Evolutionary conservation across 2,329 filamentous ascomycete species (phyloP).

Genomic region (Myriangium duriaei): DNA sequence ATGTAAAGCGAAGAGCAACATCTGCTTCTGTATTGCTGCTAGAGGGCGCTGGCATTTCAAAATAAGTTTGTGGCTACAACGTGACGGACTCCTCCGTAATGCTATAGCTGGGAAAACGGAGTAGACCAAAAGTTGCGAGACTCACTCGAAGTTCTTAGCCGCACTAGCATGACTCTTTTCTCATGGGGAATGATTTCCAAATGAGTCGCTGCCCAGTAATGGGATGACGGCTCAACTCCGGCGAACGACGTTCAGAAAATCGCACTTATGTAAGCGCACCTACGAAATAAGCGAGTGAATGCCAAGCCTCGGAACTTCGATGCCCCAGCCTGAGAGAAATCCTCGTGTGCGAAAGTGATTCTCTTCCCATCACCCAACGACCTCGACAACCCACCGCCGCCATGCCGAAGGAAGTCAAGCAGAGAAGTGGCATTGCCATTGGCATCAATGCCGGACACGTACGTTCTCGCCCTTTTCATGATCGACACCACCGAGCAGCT

Average conservation of each 20-base stretch:
- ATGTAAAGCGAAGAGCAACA: no score
- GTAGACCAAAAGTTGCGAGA: no score
- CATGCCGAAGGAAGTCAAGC: conserved; percentile 43
- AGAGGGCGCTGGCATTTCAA: no score
- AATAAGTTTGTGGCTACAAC: no score
- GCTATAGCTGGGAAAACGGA: no score
- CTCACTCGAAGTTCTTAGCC: no score
- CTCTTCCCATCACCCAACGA: conserved; percentile 7
- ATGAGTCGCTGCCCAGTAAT: not conserved
- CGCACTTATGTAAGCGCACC: not conserved
- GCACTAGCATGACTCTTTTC: no score
- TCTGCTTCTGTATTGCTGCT: no score
- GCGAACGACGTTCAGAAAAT: not conserved
- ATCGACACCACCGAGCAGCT: not conserved
- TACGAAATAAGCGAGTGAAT: not conserved
- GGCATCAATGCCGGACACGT: conserved; percentile 56
- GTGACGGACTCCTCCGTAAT: no score
- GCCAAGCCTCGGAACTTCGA: not conserved
- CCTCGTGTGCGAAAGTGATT: not conserved
- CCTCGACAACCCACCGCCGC: conserved; percentile 18
- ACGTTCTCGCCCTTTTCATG: conserved; percentile 30
- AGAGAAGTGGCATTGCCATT: conserved; percentile 43
- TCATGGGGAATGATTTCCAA: no score
- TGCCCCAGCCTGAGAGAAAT: not conserved
- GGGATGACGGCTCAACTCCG: not conserved